A percentile compares a stretch with the other conserved stretches of the same genome.
These are phyloP conservation scores for Aspergillus bertholletiae DNA, from an alignment of 495 filamentous ascomycete species.

Conservation along the genomic window DNA sequence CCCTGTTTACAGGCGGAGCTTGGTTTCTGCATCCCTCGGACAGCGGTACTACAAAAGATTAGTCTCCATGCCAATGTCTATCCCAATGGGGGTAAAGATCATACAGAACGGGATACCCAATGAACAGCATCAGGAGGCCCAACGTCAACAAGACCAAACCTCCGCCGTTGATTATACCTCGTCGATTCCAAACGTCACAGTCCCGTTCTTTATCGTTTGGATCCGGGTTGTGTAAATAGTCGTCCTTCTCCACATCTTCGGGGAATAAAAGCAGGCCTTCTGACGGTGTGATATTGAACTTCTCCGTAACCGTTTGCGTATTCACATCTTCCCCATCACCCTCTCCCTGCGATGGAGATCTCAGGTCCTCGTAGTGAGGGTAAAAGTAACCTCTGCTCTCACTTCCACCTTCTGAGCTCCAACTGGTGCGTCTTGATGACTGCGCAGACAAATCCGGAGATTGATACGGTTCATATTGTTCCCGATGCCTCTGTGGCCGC, in stretches of 20 bases:
- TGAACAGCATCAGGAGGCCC: constrained; percentile 65
- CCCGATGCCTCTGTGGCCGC: constrained; percentile 39
- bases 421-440: constrained; percentile 56
- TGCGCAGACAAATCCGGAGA: constrained; percentile 42
- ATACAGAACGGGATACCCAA: constrained; percentile 73
- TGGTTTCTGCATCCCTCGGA: constrained; percentile 32
- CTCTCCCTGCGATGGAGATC: constrained; percentile 55
- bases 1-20: constrained; percentile 32
- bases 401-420: constrained; percentile 54
- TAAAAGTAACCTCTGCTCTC: constrained; percentile 45
- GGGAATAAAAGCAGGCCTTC: constrained; percentile 68
- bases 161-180: constrained; percentile 66
- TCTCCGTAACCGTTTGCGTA: constrained; percentile 74
- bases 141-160: constrained; percentile 58
- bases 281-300: constrained; percentile 73
- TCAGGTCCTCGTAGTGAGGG: constrained; percentile 51
- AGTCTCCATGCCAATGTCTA: not conserved
- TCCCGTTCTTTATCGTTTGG: constrained; percentile 61
- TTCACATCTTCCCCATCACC: constrained; percentile 67
- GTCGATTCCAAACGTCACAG: constrained; percentile 64
- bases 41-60: constrained; percentile 50
- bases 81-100: constrained; percentile 14
- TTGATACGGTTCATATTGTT: constrained; percentile 36
- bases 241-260: constrained; percentile 76
- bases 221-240: constrained; percentile 71